Conservation (phyloP, 768 basidiomycete species). For the Mycena alexandri region DNA sequence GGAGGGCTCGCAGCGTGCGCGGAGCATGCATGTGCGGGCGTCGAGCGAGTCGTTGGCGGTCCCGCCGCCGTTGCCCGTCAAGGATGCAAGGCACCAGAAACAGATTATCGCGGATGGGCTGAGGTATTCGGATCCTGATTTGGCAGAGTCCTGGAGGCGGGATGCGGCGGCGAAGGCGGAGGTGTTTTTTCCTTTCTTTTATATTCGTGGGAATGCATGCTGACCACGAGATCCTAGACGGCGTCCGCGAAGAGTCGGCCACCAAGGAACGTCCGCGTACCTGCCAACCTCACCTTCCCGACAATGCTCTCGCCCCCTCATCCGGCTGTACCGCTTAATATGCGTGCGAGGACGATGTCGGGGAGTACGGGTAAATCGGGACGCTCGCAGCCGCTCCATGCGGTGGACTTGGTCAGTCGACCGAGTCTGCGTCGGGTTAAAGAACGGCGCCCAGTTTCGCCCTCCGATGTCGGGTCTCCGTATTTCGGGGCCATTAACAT, state of each 20-base stretch:
- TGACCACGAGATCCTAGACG: background rate
- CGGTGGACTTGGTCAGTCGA: conserved; percentile 16
- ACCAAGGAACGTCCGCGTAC: conserved; percentile 35
- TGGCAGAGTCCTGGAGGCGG: conserved; percentile 48
- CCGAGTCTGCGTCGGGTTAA: conserved; percentile 34
- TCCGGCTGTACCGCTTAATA: conserved; percentile 8
- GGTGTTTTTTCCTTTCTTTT: background rate
- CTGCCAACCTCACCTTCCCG: conserved; percentile 32
- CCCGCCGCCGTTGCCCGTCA: conserved; percentile 29
- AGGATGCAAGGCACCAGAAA: conserved; percentile 36
- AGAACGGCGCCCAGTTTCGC: conserved; percentile 25
- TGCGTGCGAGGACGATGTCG: conserved; percentile 31
- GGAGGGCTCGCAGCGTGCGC: conserved; percentile 17
- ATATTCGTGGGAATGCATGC: background rate
- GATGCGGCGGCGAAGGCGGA: conserved; percentile 27
- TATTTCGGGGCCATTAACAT: conserved; percentile 22
- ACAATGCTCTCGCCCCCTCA: conserved; percentile 32
- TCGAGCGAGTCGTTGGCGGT: conserved; percentile 24
- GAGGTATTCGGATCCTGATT: conserved; percentile 49
- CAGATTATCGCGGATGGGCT: conserved; percentile 51
- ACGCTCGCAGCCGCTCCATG: conserved; percentile 17
- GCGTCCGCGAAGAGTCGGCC: conserved; percentile 27
- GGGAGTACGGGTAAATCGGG: conserved; percentile 31
- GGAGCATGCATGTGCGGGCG: conserved; percentile 15
- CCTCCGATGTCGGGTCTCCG: conserved; percentile 34